Evolutionary conservation across 2,329 filamentous ascomycete species (phyloP), one percentile per base, ranked within the genome.

Genomic region (Xylariaceae sp.): DNA sequence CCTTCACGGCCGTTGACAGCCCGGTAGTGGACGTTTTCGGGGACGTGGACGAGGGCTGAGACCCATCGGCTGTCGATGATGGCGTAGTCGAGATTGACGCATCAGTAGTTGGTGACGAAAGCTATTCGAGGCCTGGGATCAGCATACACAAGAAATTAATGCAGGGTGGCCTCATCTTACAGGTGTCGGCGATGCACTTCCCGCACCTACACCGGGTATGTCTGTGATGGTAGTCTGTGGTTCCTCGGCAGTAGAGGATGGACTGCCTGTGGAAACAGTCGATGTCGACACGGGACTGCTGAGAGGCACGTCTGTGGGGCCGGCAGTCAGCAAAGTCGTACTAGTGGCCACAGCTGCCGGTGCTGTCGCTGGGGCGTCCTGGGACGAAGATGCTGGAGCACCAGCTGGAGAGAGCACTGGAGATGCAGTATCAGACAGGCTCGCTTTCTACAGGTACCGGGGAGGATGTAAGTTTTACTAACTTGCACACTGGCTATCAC

Each of bases 1-100:
- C 65, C 41, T 71, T 66, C 9, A 66, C 70, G 5, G 63, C 64
- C 3, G 62, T 55, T 3, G 65, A 64, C n/a, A 73, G 57, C 4
- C 61, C 65, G 12, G 41, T 38, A 17, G 47, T 26, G 31, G 36
- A 17, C 29, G 38, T n/a, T 5, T 27, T 29, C 12, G 26, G 17
- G 2, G 29, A 27, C 13, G 41, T 34, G 9, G 44, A 34, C 3
- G 43, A 19, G 13, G 38, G 27, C 3, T 27, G 18, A 3, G 37
- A 39, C 5, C 24, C 31, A n/a, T 41, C 30, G 11, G 40, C 34
- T 39, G 42, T 42, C 5, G 48, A 12, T 3, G 43, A 45, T 16
- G 40, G 38, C 28, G 46, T 42, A 31, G 19, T 15, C 5, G 47
- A 40, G 15, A 38, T 36, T 37, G 50, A 34, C 8, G 30, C 17